Base-by-base conservation (phyloP, 2,329 filamentous ascomycete genomes). In the Penicillium sp. region DNA sequence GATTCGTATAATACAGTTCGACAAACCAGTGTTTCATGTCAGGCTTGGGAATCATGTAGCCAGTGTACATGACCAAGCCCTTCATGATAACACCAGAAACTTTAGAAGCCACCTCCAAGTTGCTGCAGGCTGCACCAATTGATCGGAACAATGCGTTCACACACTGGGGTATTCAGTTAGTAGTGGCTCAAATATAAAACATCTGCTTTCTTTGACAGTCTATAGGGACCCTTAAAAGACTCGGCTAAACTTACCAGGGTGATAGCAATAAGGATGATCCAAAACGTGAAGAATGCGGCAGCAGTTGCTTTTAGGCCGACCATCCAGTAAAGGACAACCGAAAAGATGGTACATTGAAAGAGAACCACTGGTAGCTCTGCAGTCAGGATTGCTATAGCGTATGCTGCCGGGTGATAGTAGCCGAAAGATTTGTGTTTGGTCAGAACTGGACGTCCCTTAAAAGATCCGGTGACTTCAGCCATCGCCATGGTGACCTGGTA, bases 381-480 rank as follows among this genome's bases (percentile, higher is more conserved):
- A n/a, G 76, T 66, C 29, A 80, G 77, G 54, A 78, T 75, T 3
- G 74, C 75, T n/a, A 76, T 61, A 31, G 73, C 75, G 47, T 76
- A 76, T 0, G 75, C 81, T 0, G 72, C 71, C 0, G 85, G 84
- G 48, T 86, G 83, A 68, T 81, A 86, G 49, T 81, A 77, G 19
- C 81, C 84, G 58, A 87, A 87, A 0, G 72, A 67, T 59, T 83
- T 84, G 61, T 87, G 85, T 68, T 87, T 87, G 46, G 82, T 69
- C 3, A 87, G 67, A 11, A 87, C 79, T 0, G 84, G 83, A 0
- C 87, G 80, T 19, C 85, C 85, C 13, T 73, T 77, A 64, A 87
- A 89, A 0, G 84, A 85, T 27, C 84, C 81, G 0, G 82, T 87
- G 1, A 90, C 87, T 69, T 90, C 88, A 1, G 85, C 82, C 79